phyloP scores from a whole-genome alignment of 1,284 basidiomycete species.

The Peniophora sp. region DNA sequence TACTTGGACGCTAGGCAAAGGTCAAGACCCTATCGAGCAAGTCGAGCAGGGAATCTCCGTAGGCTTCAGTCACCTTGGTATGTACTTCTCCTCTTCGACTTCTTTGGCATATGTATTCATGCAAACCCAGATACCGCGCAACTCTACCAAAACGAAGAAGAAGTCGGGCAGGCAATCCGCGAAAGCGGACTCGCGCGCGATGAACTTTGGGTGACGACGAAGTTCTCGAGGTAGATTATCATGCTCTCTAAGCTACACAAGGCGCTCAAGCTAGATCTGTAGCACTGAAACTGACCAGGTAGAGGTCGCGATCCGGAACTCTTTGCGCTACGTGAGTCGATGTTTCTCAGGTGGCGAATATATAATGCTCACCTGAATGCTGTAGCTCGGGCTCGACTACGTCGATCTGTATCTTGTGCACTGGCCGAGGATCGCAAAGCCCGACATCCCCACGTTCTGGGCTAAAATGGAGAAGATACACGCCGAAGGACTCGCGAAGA shows the following conservation, averaged over 20 bases:
- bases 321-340: conserved; percentile 27
- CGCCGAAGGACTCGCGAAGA: conserved; percentile 47
- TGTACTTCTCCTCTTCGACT: conserved; percentile 13
- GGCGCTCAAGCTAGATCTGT: too few species aligned
- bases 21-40: conserved; percentile 29
- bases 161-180: conserved; percentile 41
- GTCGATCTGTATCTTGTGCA: conserved; percentile 74
- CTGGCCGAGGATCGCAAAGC: conserved; percentile 32
- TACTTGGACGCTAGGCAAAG: conserved; percentile 39
- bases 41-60: conserved; percentile 23
- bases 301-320: conserved; percentile 28
- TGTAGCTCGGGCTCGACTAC: conserved; percentile 56
- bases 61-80: conserved; percentile 24
- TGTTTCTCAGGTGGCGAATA: not conserved
- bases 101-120: too few species aligned
- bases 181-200: conserved; percentile 40
- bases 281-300: conserved; percentile 22
- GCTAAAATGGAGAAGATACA: conserved; percentile 59
- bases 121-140: conserved; percentile 25
- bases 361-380: not conserved
- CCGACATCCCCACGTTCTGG: conserved; percentile 52
- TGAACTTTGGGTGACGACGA: conserved; percentile 52
- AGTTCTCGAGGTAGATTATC: conserved; percentile 25
- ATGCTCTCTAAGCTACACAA: too few species aligned
- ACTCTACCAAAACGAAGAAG: conserved; percentile 43